Percentiles rank a stretch among this genome's conserved stretches.
Conservation (phyloP, 2,329 filamentous ascomycete genomes). For the Cladosporium colombiae region DNA sequence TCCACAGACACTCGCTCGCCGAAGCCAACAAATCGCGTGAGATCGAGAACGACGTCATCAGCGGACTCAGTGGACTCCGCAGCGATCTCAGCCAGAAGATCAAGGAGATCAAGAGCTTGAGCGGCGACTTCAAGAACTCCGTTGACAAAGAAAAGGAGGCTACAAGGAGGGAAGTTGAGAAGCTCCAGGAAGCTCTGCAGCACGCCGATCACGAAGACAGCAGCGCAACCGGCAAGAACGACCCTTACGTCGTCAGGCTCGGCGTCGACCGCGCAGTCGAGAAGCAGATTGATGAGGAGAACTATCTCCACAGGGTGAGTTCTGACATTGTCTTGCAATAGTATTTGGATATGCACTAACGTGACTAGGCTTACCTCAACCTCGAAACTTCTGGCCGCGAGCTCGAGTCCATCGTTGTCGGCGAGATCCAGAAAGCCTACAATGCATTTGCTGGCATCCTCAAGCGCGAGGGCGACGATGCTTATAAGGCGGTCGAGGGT, state of each 20-base stretch:
- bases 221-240: conserved; percentile 77
- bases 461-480: conserved; percentile 84
- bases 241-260: conserved; percentile 85
- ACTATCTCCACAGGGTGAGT: conserved; percentile 83
- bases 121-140: conserved; percentile 94
- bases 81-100: conserved; percentile 93
- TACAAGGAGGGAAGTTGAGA: conserved; percentile 75
- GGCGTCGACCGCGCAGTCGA: conserved; percentile 88
- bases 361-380: conserved; percentile 79
- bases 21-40: conserved; percentile 88
- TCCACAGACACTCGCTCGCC: conserved; percentile 75
- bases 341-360: conserved; percentile 24
- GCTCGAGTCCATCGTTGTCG: conserved; percentile 92
- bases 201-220: conserved; percentile 73
- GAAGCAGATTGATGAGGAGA: conserved; percentile 92
- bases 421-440: conserved; percentile 97
- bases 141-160: conserved; percentile 92
- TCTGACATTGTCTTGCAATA: not conserved
- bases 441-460: conserved; percentile 90
- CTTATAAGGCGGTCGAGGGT: conserved; percentile 75
- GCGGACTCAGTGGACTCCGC: conserved; percentile 79
- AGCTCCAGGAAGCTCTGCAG: conserved; percentile 78
- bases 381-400: conserved; percentile 92
- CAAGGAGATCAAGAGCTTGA: conserved; percentile 94
- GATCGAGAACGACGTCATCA: conserved; percentile 87